Percentiles rank a stretch among this genome's conserved stretches.
phyloP scores from a whole-genome alignment of 805 yeast species.

The Torulaspora microellipsoides region DNA sequence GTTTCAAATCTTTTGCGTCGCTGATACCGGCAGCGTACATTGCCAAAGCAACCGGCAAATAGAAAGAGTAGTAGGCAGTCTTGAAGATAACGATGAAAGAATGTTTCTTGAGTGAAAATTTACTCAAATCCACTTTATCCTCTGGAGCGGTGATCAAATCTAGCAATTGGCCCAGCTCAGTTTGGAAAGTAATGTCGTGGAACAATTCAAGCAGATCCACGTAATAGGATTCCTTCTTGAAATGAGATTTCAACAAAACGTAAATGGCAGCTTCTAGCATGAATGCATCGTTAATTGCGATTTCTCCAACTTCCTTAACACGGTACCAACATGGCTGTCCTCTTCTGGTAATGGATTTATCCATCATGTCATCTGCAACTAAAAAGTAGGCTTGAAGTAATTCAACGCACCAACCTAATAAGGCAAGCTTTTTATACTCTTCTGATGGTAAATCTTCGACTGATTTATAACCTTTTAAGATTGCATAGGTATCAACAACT shows the following conservation, averaged over 20 bases:
- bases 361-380: conserved; percentile 99
- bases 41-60: conserved; percentile 94
- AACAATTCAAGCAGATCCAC: conserved; percentile 87
- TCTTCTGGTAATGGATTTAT: conserved; percentile 90
- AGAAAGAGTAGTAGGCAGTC: conserved; percentile 96
- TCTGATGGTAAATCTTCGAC: conserved; percentile 55
- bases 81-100: conserved; percentile 93
- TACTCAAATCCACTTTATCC: conserved; percentile 81
- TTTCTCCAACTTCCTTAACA: conserved; percentile 71
- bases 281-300: conserved; percentile 96
- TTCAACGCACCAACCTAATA: conserved; percentile 94
- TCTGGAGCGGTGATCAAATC: conserved; percentile 98
- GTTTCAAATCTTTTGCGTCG: conserved; percentile 70
- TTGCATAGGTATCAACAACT: conserved; percentile 86
- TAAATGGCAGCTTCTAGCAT: conserved; percentile 95
- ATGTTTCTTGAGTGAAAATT: conserved; percentile 84
- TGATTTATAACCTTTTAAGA: conserved; percentile 60
- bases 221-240: conserved; percentile 75
- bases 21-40: conserved; percentile 86
- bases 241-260: conserved; percentile 80
- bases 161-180: conserved; percentile 93
- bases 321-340: conserved; percentile 99
- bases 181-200: conserved; percentile 96
- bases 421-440: conserved; percentile 79
- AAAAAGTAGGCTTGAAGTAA: conserved; percentile 92